These are phyloP conservation scores for Daedaleopsis sinensis DNA, from an alignment of 768 basidiomycete species.

Conservation along the genomic window DNA sequence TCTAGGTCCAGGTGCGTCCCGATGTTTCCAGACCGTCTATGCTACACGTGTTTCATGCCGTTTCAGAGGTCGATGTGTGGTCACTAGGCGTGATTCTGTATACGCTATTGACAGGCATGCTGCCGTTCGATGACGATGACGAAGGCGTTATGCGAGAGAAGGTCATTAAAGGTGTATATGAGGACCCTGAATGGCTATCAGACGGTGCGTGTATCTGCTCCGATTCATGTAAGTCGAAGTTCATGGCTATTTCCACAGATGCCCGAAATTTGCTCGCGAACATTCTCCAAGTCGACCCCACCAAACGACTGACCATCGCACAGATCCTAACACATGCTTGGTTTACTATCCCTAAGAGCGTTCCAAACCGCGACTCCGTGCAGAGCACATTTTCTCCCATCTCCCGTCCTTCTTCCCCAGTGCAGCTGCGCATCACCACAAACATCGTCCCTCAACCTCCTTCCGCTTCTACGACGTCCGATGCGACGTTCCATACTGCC, in stretches of 20 bases:
- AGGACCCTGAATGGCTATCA: constrained; percentile 92
- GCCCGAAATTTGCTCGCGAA: constrained; percentile 80
- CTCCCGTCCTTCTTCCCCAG: constrained; percentile 37
- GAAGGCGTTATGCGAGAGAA: constrained; percentile 80
- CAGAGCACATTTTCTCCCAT: constrained; percentile 26
- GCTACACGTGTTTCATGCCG: constrained; percentile 14
- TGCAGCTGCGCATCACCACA: constrained; percentile 29
- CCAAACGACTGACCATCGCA: constrained; percentile 75
- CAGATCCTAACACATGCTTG: constrained; percentile 87
- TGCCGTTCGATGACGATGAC: constrained; percentile 92
- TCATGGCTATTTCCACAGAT: constrained; percentile 48
- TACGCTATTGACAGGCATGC: constrained; percentile 83
- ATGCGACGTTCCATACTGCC: constrained; percentile 55
- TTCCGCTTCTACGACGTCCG: constrained; percentile 49
- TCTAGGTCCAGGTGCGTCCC: constrained; percentile 77
- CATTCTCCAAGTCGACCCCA: constrained; percentile 77
- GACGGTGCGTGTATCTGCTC: constrained; percentile 53
- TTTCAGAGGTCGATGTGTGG: constrained; percentile 91
- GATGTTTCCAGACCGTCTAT: neutral
- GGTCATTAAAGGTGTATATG: constrained; percentile 85
- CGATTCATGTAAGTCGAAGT: neutral
- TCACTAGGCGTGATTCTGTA: constrained; percentile 93
- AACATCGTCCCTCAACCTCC: constrained; percentile 31
- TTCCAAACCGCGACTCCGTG: constrained; percentile 6
- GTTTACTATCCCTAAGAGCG: constrained; percentile 51